These are phyloP conservation scores for Jamesozyma piceae DNA, from an alignment of 805 yeast species.

Conservation along the genomic window DNA sequence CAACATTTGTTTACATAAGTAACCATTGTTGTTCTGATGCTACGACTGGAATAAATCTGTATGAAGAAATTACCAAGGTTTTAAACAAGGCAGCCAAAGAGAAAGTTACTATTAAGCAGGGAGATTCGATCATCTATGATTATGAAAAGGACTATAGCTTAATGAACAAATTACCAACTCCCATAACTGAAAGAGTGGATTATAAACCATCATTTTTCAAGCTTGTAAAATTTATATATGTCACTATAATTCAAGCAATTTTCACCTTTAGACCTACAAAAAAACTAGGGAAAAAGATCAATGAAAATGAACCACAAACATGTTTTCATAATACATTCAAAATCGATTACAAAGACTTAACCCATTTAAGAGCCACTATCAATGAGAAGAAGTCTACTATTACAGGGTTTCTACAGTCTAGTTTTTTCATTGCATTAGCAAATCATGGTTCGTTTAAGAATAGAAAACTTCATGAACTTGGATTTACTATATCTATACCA, in stretches of 20 bases:
- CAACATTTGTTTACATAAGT: constrained; percentile 14
- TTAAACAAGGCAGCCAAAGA: constrained; percentile 2
- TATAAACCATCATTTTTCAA: constrained; percentile 10
- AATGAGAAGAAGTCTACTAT: constrained; percentile 13
- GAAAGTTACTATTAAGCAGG: not conserved
- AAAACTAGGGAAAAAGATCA: constrained; percentile 6
- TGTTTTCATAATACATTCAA: constrained; percentile 11
- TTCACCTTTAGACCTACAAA: constrained; percentile 12
- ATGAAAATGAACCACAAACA: constrained; percentile 1
- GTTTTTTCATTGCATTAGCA: constrained; percentile 14
- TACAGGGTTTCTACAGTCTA: constrained; percentile 23
- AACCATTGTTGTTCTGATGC: constrained; percentile 24
- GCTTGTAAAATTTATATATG: constrained; percentile 10
- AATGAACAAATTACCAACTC: constrained; percentile 13
- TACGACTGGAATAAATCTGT: constrained; percentile 15
- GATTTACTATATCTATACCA: constrained; percentile 19
- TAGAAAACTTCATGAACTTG: constrained; percentile 12
- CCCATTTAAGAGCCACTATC: constrained; percentile 7
- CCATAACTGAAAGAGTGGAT: constrained; percentile 18
- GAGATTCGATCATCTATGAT: constrained; percentile 5
- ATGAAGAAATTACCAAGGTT: constrained; percentile 13
- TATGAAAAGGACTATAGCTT: constrained; percentile 11
- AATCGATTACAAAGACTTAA: constrained; percentile 7
- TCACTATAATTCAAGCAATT: constrained; percentile 8
- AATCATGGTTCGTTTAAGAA: constrained; percentile 14